A percentile compares a stretch with the other conserved stretches of the same genome.
phyloP scores from a whole-genome alignment of 768 basidiomycete genomes.

The Mycena pura region DNA sequence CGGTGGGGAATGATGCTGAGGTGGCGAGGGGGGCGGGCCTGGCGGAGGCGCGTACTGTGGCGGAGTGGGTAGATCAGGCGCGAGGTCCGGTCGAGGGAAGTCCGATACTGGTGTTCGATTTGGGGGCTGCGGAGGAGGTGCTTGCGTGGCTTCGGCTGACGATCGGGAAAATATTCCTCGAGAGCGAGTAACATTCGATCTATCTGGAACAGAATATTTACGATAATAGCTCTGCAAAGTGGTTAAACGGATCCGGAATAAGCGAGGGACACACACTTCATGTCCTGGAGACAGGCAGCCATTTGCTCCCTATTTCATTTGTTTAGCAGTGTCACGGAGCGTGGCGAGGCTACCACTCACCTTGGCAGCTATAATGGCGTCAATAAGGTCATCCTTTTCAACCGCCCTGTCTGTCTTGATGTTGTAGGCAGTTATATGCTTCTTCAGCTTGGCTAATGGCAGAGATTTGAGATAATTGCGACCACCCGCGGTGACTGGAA shows the following conservation, averaged over 20 bases:
- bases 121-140: slow-evolving; percentile 44
- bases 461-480: slow-evolving; percentile 60
- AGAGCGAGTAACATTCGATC: slow-evolving; percentile 38
- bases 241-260: background rate
- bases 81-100: slow-evolving; percentile 72
- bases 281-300: slow-evolving; percentile 67
- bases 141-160: slow-evolving; percentile 34
- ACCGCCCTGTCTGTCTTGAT: slow-evolving; percentile 67
- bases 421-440: slow-evolving; percentile 73
- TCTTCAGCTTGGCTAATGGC: slow-evolving; percentile 67
- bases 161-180: slow-evolving; percentile 57
- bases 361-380: slow-evolving; percentile 59
- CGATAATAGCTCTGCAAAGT: slow-evolving; percentile 60
- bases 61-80: slow-evolving; percentile 43
- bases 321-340: background rate
- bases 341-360: slow-evolving; percentile 50
- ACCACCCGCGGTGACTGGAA: slow-evolving; percentile 72
- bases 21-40: slow-evolving; percentile 25
- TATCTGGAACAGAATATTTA: slow-evolving; percentile 65
- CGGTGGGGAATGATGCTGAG: slow-evolving; percentile 22
- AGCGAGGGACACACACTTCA: slow-evolving; percentile 52
- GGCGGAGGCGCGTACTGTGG: slow-evolving; percentile 29
- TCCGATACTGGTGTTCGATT: slow-evolving; percentile 35
- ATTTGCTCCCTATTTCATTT: slow-evolving; percentile 50
- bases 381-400: slow-evolving; percentile 82